phyloP scores from a whole-genome alignment of 352 stramenopile species.

The Phytophthora megakarya region DNA sequence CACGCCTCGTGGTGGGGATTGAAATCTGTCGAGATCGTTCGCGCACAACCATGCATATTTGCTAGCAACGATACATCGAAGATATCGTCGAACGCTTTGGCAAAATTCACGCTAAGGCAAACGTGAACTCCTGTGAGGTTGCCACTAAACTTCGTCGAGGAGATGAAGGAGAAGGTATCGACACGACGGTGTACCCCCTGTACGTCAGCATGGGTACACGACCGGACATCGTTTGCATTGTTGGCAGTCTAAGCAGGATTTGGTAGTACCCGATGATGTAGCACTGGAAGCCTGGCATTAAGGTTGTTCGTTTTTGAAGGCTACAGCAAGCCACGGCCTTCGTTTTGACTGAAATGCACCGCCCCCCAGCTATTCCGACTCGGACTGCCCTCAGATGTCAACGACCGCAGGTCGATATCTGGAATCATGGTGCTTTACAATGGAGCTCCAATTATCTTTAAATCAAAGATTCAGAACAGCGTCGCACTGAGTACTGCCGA shows the following conservation, averaged over 20 bases:
- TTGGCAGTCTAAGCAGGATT: background rate
- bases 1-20: conserved; percentile 25
- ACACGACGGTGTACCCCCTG: background rate
- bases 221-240: conserved; percentile 29
- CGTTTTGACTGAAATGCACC: background rate
- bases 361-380: conserved; percentile 8
- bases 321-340: background rate
- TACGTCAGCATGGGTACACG: background rate
- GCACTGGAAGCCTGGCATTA: conserved; percentile 35
- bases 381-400: conserved; percentile 20
- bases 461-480: conserved; percentile 24
- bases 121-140: background rate
- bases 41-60: background rate
- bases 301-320: conserved; percentile 34
- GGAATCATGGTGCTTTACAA: conserved; percentile 24
- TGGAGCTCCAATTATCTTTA: conserved; percentile 22
- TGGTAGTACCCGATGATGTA: background rate
- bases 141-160: background rate
- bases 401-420: conserved; percentile 19
- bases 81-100: background rate
- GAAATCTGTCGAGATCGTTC: background rate
- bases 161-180: background rate
- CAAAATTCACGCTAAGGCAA: background rate
- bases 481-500: background rate
- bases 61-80: background rate